Conservation (phyloP, 495 filamentous ascomycete species). For the Filosporella fistucella region DNA sequence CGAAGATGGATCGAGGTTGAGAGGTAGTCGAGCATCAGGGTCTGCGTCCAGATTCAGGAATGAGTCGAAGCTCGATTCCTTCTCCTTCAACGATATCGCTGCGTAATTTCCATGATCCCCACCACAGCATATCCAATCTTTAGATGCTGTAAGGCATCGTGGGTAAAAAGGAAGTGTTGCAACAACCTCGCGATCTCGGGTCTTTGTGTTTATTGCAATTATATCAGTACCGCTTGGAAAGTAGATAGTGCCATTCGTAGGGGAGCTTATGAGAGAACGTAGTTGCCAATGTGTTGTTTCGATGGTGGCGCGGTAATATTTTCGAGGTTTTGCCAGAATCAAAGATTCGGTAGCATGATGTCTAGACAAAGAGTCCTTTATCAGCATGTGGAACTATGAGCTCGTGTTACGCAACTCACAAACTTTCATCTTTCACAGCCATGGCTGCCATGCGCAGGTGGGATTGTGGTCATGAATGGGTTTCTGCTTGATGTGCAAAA, state of each 20-base stretch:
- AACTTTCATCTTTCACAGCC: conserved; percentile 44
- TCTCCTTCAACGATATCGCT: conserved; percentile 45
- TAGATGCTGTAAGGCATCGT: conserved; percentile 74
- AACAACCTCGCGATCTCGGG: conserved; percentile 69
- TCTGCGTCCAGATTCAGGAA: conserved; percentile 34
- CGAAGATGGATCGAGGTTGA: conserved; percentile 43
- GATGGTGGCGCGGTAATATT: conserved; percentile 72
- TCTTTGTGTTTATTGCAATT: conserved; percentile 65
- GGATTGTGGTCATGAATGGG: conserved; percentile 10
- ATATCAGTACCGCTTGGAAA: conserved; percentile 71
- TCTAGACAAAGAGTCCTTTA: conserved; percentile 9
- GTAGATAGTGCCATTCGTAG: conserved; percentile 71
- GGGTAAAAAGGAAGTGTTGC: conserved; percentile 76
- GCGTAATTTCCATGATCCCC: conserved; percentile 84
- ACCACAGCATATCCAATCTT: conserved; percentile 87
- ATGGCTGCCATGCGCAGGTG: conserved; percentile 26
- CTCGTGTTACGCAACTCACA: conserved; percentile 31
- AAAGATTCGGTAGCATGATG: conserved; percentile 43
- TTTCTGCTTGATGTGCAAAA: too few species aligned
- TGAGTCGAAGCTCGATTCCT: background rate
- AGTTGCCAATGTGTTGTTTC: conserved; percentile 83
- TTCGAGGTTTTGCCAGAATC: conserved; percentile 59
- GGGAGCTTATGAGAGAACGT: conserved; percentile 81
- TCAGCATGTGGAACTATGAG: background rate
- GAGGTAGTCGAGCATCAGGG: conserved; percentile 56